phyloP scores from a whole-genome alignment of 257 asterid species.

The Lycium ferocissimum region DNA sequence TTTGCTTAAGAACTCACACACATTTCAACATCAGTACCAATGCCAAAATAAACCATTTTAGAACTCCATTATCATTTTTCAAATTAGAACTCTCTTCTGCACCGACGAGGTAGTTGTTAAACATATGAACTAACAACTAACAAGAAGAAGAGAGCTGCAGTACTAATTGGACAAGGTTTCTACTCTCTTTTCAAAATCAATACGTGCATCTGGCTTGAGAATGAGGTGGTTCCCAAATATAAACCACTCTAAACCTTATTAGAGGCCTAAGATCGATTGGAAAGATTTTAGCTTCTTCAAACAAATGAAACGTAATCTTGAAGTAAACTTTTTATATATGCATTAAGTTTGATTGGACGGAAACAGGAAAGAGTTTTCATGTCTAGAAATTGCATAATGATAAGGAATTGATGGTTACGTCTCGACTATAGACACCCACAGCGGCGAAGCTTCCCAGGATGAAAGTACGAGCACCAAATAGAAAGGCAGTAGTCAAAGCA shows the following conservation, averaged over 20 bases:
- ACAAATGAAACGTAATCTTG: neutral
- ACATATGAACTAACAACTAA: neutral
- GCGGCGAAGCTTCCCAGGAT: slow-evolving; percentile 60
- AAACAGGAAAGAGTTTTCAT: neutral
- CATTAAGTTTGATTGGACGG: neutral
- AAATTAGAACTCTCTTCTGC: neutral
- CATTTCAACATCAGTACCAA: neutral
- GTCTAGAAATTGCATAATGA: neutral
- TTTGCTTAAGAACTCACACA: neutral
- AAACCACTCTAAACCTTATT: neutral
- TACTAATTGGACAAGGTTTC: no score
- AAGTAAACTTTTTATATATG: neutral
- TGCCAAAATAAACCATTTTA: neutral
- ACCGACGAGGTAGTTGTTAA: neutral
- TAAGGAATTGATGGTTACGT: slow-evolving; percentile 50
- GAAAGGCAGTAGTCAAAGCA: no score
- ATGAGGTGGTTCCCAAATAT: neutral
- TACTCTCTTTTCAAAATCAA: no score
- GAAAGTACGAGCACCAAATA: slow-evolving; percentile 55
- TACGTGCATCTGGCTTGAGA: neutral
- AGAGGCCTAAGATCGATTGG: neutral
- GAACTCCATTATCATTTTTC: neutral
- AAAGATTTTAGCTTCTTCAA: neutral
- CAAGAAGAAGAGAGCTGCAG: neutral
- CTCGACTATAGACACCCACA: slow-evolving; percentile 65